Conservation (phyloP, 139 green algal species). For the Tetradesmus lagerheimii region DNA sequence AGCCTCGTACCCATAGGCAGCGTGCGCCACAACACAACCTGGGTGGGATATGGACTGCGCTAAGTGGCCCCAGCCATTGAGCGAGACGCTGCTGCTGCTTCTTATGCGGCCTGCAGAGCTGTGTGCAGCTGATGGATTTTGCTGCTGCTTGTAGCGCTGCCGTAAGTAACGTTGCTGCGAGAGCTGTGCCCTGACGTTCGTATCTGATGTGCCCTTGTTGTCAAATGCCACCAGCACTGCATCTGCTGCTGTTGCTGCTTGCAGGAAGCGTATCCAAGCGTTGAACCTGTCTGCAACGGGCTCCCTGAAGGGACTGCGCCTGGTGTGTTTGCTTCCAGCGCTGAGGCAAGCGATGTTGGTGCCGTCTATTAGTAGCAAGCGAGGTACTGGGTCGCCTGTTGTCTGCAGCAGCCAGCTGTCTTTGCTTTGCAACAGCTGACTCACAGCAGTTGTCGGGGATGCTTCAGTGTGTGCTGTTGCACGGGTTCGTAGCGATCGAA, state of each 20-base stretch:
- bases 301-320: not conserved
- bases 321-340: conserved; percentile 7
- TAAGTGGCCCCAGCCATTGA: not conserved
- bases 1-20: conserved; percentile 30
- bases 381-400: not conserved
- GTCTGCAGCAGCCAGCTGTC: conserved; percentile 33
- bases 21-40: not conserved
- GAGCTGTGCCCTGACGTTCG: conserved; percentile 35
- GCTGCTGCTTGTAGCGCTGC: conserved; percentile 34
- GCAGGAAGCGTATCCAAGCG: conserved; percentile 7
- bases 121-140: not conserved
- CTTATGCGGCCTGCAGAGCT: not conserved
- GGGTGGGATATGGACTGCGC: not conserved
- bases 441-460: not conserved
- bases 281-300: conserved; percentile 6
- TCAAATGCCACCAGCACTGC: conserved; percentile 37
- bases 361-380: conserved; percentile 19
- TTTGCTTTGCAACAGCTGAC: not conserved
- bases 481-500: too few relatives aligned
- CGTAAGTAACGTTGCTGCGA: not conserved
- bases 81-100: not conserved
- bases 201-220: conserved; percentile 14
- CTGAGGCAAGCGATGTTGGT: conserved; percentile 34
- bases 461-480: not conserved
- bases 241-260: not conserved